Evolutionary conservation across 352 stramenopile species (phyloP), one percentile per base, ranked within the genome.

Genomic region (Pythium insidiosum): DNA sequence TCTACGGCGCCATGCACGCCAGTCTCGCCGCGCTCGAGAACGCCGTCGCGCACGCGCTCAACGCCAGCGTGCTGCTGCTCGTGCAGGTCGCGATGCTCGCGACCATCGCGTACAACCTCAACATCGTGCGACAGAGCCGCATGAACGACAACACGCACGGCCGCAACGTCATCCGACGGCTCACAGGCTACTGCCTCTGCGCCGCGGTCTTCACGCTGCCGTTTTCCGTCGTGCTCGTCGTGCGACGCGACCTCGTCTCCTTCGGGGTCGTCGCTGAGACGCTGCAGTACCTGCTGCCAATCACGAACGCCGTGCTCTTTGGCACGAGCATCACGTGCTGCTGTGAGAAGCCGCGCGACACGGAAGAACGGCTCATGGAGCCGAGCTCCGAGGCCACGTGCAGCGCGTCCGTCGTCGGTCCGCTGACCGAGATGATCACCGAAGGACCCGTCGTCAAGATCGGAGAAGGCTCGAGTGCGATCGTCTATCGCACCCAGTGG

Each of bases 401-500:
- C 41, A 45, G 42, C 28, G 40, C 50, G 16, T 72, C 61, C 16
- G 28, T 58, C 21, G 54, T 65, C 19, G 53, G 50, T 2, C 55
- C 50, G 9, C 59, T 72, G 21, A 56, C 65, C 19, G 74, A 87
- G 62, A 80, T 87, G 69, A 39, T 74, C 33, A 78, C 63, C 9
- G 71, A 81, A 42, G 66, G 65, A 4, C 68, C 60, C 4, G 74
- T 78, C 4, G 52, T 76, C 19, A 83, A 81, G 61, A 84, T 87
- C 31, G 71, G 74, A 6, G 69, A 82, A 45, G 72, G 69, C 19
- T 82, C 69, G 16, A 84, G 72, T 44, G 71, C 68, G 0, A 57
- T 83, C 26, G 71, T 87, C 31, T 87, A 78, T 55, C 73, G 72
- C 41, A 74, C 60, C 1, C 66, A 84, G 42, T 87, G 71, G 71